These are phyloP conservation scores for Ploettnerulaceae sp. DNA, from an alignment of 2,329 filamentous ascomycete genomes.

Conservation along the genomic window DNA sequence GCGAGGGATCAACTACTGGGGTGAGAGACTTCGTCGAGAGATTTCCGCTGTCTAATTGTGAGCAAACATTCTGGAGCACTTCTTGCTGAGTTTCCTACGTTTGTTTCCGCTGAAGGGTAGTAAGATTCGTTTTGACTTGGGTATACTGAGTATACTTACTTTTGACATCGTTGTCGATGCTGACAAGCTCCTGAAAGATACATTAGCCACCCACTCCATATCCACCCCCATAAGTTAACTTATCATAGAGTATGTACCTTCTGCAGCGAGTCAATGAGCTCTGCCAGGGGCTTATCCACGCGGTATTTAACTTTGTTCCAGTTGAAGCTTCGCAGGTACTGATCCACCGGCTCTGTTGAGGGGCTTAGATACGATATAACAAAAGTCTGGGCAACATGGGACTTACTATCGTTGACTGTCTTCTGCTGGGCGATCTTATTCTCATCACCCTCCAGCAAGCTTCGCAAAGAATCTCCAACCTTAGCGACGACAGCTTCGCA, in stretches of 20 bases:
- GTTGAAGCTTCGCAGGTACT: conserved; percentile 81
- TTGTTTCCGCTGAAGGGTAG: conserved; percentile 78
- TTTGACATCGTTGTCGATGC: conserved; percentile 94
- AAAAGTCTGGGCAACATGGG: conserved; percentile 1
- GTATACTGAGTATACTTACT: conserved; percentile 94
- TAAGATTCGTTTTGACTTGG: conserved; percentile 78
- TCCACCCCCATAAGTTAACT: not conserved
- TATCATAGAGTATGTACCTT: conserved; percentile 61
- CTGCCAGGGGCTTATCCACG: conserved; percentile 81
- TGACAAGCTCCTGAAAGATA: conserved; percentile 66
- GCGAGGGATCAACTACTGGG: conserved; percentile 75
- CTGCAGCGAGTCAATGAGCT: conserved; percentile 81
- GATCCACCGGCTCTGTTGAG: conserved; percentile 79
- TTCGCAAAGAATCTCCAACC: conserved; percentile 45
- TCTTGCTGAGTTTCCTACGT: conserved; percentile 55
- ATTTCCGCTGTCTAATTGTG: conserved; percentile 61
- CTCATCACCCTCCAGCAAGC: conserved; percentile 34
- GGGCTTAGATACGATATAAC: conserved; percentile 12
- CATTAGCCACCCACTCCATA: conserved; percentile 1
- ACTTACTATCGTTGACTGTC: conserved; percentile 77
- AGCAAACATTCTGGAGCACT: conserved; percentile 10
- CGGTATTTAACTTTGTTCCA: conserved; percentile 99
- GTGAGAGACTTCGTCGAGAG: conserved; percentile 89
- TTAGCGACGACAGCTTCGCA: conserved; percentile 83
- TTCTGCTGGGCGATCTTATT: conserved; percentile 68